phyloP scores from a whole-genome alignment of 2,329 filamentous ascomycete genomes.

The Dothideomycetidae sp. region DNA sequence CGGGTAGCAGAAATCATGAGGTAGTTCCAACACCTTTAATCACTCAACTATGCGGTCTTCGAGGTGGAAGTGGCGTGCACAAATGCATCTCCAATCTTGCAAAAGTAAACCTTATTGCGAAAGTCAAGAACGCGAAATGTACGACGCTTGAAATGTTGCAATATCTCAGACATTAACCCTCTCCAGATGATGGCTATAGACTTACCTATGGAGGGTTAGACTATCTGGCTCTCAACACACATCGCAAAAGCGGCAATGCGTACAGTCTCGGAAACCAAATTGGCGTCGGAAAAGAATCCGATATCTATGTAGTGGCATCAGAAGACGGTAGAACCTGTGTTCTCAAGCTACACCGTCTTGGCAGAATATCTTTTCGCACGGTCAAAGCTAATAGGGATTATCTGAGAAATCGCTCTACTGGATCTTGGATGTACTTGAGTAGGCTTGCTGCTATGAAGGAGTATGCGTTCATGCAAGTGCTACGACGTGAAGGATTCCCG shows the following conservation, averaged over 20 bases:
- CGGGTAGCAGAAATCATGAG: conserved; percentile 92
- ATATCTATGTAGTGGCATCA: conserved; percentile 87
- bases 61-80: conserved; percentile 62
- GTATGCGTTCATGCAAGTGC: conserved; percentile 81
- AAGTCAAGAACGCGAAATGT: conserved; percentile 86
- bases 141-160: conserved; percentile 12
- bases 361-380: conserved; percentile 89
- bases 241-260: conserved; percentile 63
- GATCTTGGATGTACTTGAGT: conserved; percentile 97
- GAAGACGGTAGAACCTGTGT: conserved; percentile 63
- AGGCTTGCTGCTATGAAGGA: conserved; percentile 86
- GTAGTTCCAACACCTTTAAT: conserved; percentile 86
- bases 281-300: conserved; percentile 93
- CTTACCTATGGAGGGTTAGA: conserved; percentile 93
- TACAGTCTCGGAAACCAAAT: conserved; percentile 92
- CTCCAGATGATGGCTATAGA: conserved; percentile 73
- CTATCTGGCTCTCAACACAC: conserved; percentile 87
- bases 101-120: conserved; percentile 80
- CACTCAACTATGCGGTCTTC: conserved; percentile 64
- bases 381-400: conserved; percentile 96
- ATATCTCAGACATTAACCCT: conserved; percentile 3
- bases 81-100: conserved; percentile 79
- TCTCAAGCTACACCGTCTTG: conserved; percentile 89
- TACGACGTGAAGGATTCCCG: conserved; percentile 70
- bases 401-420: conserved; percentile 63